Conservation (phyloP, 345 rosid species). For the Arabidopsis arenosa region DNA sequence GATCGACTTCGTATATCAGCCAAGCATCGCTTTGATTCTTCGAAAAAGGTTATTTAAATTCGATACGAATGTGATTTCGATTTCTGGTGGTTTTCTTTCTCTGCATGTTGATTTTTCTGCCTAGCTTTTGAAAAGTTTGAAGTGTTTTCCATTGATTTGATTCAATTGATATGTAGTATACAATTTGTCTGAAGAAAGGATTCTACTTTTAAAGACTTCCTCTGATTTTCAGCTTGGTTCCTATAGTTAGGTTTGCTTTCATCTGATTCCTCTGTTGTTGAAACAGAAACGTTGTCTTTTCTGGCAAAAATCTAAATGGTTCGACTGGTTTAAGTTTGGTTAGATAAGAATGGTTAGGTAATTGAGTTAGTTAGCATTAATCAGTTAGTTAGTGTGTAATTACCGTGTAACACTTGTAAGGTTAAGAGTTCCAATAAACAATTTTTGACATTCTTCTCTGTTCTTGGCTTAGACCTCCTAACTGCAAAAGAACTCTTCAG, state of each 20-base stretch:
- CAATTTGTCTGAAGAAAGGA: not conserved
- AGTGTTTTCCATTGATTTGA: not conserved
- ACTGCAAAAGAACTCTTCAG: no score
- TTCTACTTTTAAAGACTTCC: not conserved
- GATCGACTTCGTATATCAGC: slow-evolving; percentile 68
- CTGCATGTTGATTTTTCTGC: slow-evolving; percentile 31
- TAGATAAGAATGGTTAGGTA: not conserved
- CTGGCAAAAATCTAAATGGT: not conserved
- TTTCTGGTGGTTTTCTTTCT: slow-evolving; percentile 13
- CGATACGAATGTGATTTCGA: slow-evolving; percentile 7
- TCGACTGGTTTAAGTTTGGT: no score
- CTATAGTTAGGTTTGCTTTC: not conserved
- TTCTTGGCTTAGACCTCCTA: not conserved
- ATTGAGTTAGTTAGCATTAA: not conserved
- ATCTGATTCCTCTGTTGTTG: not conserved
- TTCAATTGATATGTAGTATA: not conserved
- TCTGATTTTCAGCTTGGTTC: not conserved
- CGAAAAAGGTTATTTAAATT: slow-evolving; percentile 54
- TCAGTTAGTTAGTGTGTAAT: not conserved
- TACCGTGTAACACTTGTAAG: not conserved
- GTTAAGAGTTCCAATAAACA: not conserved
- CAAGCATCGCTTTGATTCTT: slow-evolving; percentile 57
- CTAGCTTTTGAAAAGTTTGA: slow-evolving; percentile 3
- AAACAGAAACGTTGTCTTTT: not conserved
- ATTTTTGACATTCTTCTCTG: not conserved